phyloP scores from a whole-genome alignment of 352 stramenopile species.

The Globisporangium solare region DNA sequence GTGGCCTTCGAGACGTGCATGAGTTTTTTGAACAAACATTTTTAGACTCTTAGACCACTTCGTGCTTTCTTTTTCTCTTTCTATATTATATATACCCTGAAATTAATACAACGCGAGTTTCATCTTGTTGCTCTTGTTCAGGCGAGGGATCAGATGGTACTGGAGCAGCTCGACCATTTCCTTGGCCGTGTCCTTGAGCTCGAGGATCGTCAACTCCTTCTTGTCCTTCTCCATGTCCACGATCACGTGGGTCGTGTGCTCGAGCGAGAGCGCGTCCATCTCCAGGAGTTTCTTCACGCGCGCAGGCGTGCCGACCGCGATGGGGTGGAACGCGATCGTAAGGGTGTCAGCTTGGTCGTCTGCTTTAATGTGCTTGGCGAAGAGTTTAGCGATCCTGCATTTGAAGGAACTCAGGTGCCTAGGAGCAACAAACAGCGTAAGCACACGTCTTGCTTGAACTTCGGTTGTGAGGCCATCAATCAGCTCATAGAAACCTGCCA shows the following conservation, averaged over 20 bases:
- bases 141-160: constrained; percentile 62
- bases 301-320: constrained; percentile 73
- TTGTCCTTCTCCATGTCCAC: constrained; percentile 88
- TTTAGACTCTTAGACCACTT: constrained; percentile 34
- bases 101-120: constrained; percentile 77
- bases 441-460: constrained; percentile 35
- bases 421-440: not conserved
- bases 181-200: constrained; percentile 80
- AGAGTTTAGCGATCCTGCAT: constrained; percentile 94
- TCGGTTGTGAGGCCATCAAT: constrained; percentile 40
- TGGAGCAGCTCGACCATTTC: constrained; percentile 79
- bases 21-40: constrained; percentile 69
- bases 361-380: constrained; percentile 92
- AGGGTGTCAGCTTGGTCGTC: constrained; percentile 88
- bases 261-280: constrained; percentile 64
- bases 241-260: constrained; percentile 77
- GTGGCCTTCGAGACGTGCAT: constrained; percentile 80
- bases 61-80: constrained; percentile 7
- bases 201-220: constrained; percentile 76
- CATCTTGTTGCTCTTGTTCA: constrained; percentile 54
- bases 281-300: constrained; percentile 80
- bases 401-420: constrained; percentile 81
- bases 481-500: constrained; percentile 19
- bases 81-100: constrained; percentile 12
- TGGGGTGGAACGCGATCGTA: constrained; percentile 57